phyloP scores from a whole-genome alignment of 768 basidiomycete species.

The Phaffia tasmanica region DNA sequence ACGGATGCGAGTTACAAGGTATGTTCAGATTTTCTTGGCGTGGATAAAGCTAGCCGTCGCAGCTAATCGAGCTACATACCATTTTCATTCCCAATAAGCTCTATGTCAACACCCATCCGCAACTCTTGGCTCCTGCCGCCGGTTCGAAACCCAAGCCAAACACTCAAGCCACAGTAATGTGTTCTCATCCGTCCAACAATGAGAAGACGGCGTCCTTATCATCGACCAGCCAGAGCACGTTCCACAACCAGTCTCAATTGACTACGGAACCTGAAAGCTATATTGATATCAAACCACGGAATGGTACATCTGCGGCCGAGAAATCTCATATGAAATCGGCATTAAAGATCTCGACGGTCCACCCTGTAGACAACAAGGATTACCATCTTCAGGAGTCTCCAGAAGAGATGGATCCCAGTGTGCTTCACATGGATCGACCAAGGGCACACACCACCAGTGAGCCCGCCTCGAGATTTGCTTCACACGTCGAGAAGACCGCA shows the following conservation, averaged over 20 bases:
- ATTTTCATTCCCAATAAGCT: conserved; percentile 40
- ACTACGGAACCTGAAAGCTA: not conserved
- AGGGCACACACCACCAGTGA: conserved; percentile 60
- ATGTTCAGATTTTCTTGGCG: not conserved
- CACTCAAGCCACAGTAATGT: conserved; percentile 2
- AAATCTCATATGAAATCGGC: conserved; percentile 18
- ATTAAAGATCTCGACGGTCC: conserved; percentile 26
- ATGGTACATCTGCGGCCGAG: not conserved
- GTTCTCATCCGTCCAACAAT: not conserved
- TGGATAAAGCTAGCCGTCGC: no score
- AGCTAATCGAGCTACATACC: not conserved
- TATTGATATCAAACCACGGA: not conserved
- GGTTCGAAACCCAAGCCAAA: not conserved
- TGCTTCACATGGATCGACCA: conserved; percentile 63
- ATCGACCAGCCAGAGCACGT: conserved; percentile 30
- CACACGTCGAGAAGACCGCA: conserved; percentile 11
- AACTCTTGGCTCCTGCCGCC: conserved; percentile 46
- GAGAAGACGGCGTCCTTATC: not conserved
- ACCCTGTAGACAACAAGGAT: conserved; percentile 19
- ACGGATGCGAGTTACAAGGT: conserved; percentile 69
- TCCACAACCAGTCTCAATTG: not conserved
- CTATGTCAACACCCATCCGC: conserved; percentile 87
- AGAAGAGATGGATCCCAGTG: conserved; percentile 57
- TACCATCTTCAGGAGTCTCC: conserved; percentile 27
- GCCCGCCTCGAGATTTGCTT: conserved; percentile 32